phyloP scores from a whole-genome alignment of 495 filamentous ascomycete species.

The Hypoxylon cercidicola region DNA sequence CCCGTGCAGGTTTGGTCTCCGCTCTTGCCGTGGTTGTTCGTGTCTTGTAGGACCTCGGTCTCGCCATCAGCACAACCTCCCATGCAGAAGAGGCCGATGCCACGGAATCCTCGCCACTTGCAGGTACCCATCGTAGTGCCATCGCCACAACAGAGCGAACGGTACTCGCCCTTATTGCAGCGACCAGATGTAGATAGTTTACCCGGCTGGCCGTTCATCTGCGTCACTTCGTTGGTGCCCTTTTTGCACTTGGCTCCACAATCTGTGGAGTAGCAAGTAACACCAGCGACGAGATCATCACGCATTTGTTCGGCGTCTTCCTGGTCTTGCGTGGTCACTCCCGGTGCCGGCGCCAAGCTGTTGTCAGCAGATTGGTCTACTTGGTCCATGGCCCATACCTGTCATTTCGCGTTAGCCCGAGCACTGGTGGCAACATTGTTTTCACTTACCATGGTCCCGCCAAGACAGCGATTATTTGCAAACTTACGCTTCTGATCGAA shows the following conservation, averaged over 20 bases:
- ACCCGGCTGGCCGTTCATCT: too few species aligned
- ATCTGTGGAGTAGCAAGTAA: too few species aligned
- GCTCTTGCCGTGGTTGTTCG: neutral
- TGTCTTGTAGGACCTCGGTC: too few species aligned
- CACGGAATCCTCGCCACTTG: neutral
- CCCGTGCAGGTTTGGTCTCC: neutral
- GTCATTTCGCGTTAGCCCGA: too few species aligned
- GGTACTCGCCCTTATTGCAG: neutral
- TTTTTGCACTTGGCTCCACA: too few species aligned
- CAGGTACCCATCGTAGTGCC: neutral
- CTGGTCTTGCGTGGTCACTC: too few species aligned
- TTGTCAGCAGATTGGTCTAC: slow-evolving; percentile 32
- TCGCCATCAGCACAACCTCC: neutral
- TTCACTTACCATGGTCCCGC: slow-evolving; percentile 41
- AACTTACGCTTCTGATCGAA: slow-evolving; percentile 52
- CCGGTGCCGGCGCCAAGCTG: too few species aligned
- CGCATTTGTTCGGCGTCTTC: too few species aligned
- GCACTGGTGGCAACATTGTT: too few species aligned
- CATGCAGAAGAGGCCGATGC: neutral
- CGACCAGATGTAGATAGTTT: too few species aligned
- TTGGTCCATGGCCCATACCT: slow-evolving; percentile 42
- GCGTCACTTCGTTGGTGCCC: too few species aligned
- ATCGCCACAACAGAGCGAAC: neutral
- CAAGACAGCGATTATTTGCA: slow-evolving; percentile 46
- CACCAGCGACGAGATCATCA: too few species aligned